Conservation (phyloP, 306 rosid species). For the Luffa acutangula region DNA sequence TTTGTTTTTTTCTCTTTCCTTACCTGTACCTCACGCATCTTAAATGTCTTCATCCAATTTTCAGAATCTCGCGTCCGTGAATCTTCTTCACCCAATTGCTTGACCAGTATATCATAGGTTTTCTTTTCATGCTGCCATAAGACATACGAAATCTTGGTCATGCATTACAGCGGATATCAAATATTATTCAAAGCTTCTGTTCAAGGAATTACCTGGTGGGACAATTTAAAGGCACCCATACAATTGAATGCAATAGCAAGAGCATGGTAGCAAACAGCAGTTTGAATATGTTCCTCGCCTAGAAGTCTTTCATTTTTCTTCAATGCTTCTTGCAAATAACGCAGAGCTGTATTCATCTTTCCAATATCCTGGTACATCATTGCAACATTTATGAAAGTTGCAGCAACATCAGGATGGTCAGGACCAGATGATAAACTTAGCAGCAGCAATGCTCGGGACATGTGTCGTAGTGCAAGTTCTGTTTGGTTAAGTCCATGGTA, state of each 20-base stretch:
- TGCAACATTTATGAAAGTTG: conserved; percentile 87
- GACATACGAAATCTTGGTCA: conserved; percentile 4
- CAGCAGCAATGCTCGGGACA: conserved; percentile 93
- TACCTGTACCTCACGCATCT: conserved; percentile 94
- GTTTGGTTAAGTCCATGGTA: conserved; percentile 94
- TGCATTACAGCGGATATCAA: neutral
- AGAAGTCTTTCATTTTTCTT: conserved; percentile 96
- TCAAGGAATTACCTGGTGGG: conserved; percentile 67
- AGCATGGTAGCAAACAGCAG: conserved; percentile 99
- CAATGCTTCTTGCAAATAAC: conserved; percentile 96
- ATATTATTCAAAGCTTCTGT: neutral
- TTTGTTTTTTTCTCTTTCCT: neutral
- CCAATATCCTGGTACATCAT: conserved; percentile 99
- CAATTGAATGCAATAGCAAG: conserved; percentile 96
- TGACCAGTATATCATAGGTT: conserved; percentile 90
- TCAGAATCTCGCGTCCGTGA: conserved; percentile 83
- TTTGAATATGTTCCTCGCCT: conserved; percentile 95
- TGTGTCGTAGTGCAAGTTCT: conserved; percentile 89
- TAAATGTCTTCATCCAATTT: conserved; percentile 97
- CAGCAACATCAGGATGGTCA: conserved; percentile 97
- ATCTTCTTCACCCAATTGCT: conserved; percentile 96
- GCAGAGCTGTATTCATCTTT: conserved; percentile 93
- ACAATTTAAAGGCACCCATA: conserved; percentile 95
- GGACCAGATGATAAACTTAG: conserved; percentile 93
- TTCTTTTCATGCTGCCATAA: conserved; percentile 79